Conservation (phyloP, 73 alveolate species). For the Paramecium caudatum region DNA sequence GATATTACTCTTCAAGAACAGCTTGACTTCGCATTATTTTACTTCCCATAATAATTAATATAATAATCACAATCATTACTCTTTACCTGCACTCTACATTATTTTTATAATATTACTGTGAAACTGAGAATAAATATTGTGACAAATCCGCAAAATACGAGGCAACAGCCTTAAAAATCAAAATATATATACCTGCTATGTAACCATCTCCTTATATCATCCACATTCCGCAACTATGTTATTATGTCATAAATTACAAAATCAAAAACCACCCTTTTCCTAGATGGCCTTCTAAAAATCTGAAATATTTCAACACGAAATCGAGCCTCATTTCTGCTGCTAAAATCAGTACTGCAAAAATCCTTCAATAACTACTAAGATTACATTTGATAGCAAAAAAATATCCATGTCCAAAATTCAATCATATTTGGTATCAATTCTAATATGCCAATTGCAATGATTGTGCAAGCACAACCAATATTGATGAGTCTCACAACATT, state of each 20-base stretch:
- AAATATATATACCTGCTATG: slow-evolving; percentile 19
- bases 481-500: slow-evolving; percentile 2
- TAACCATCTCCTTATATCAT: neutral
- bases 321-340: slow-evolving; percentile 44
- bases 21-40: slow-evolving; percentile 49
- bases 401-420: slow-evolving; percentile 37
- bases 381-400: slow-evolving; percentile 18
- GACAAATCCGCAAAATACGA: neutral
- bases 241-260: slow-evolving; percentile 1
- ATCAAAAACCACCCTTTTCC: slow-evolving; percentile 62
- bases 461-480: neutral
- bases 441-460: neutral
- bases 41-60: neutral
- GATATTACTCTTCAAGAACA: neutral
- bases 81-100: neutral
- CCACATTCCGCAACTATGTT: slow-evolving; percentile 54
- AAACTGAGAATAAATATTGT: neutral
- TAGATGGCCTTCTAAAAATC: slow-evolving; percentile 48
- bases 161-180: neutral
- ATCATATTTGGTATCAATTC: neutral
- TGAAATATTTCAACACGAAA: slow-evolving; percentile 30
- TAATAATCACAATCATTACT: neutral
- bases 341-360: slow-evolving; percentile 33
- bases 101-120: neutral
- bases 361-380: neutral